Conservation (phyloP, 192 early-diverging fungal genomes). For the Backusella luteola region DNA sequence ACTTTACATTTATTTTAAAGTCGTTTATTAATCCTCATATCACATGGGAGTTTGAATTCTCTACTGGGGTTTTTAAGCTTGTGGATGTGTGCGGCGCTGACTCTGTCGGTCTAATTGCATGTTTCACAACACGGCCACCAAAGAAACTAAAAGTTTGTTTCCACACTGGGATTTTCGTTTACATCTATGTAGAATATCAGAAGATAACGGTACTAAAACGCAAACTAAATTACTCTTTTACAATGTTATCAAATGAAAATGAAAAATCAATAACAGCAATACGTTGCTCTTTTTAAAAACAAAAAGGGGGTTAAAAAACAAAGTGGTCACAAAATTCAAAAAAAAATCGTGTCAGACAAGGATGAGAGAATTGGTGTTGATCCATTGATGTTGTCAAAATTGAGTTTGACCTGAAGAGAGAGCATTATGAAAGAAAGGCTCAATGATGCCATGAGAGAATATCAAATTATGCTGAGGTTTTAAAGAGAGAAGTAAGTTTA, state of each 20-base stretch:
- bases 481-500: no score
- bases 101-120: constrained; percentile 7
- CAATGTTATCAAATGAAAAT: background rate
- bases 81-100: background rate
- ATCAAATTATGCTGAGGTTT: no score
- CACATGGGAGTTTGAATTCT: background rate
- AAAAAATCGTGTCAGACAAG: no score
- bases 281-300: no score
- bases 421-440: no score
- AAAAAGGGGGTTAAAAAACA: no score
- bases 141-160: background rate
- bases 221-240: background rate
- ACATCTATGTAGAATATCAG: constrained; percentile 3
- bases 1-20: background rate
- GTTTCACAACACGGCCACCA: constrained; percentile 5
- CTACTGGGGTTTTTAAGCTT: constrained; percentile 4
- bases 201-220: constrained; percentile 5
- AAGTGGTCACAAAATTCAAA: background rate
- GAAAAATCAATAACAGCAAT: background rate
- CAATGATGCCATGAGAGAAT: no score
- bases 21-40: background rate
- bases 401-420: no score
- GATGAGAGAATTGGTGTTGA: no score
- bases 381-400: no score
- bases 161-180: constrained; percentile 6